A percentile compares a stretch with the other conserved stretches of the same genome.
phyloP scores from a whole-genome alignment of 257 asterid species.

The Buddleja alternifolia region DNA sequence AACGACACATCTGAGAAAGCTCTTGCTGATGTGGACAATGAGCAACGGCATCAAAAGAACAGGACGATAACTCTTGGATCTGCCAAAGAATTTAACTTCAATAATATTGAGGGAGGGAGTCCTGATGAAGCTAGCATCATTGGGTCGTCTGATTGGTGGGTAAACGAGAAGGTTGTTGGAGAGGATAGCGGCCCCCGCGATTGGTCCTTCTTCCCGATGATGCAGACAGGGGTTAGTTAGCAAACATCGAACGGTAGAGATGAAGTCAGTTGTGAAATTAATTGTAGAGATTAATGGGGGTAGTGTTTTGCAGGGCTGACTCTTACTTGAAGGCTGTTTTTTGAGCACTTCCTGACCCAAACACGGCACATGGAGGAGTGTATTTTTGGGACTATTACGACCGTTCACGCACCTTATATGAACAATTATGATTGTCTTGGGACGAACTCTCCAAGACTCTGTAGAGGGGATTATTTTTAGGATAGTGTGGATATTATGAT shows the following conservation, averaged over 20 bases:
- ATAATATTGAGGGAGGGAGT: slow-evolving; percentile 56
- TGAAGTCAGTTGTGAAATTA: slow-evolving; percentile 7
- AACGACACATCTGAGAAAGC: slow-evolving; percentile 36
- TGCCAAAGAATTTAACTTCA: slow-evolving; percentile 78
- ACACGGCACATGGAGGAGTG: slow-evolving; percentile 18
- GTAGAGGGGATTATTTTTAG: slow-evolving; percentile 22
- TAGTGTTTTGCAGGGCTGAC: slow-evolving; percentile 32
- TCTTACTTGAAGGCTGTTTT: slow-evolving; percentile 37
- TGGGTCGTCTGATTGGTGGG: slow-evolving; percentile 78
- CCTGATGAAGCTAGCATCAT: slow-evolving; percentile 45
- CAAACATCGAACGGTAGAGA: background rate
- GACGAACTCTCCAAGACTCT: no score
- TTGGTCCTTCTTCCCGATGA: slow-evolving; percentile 58
- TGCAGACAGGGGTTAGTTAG: slow-evolving; percentile 51
- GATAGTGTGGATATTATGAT: slow-evolving; percentile 13
- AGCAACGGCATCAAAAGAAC: slow-evolving; percentile 44
- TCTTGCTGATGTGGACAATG: slow-evolving; percentile 40
- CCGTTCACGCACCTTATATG: no score
- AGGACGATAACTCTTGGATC: slow-evolving; percentile 80
- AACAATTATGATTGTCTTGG: no score
- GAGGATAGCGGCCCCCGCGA: slow-evolving; percentile 35
- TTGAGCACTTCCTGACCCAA: slow-evolving; percentile 32
- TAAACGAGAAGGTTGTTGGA: slow-evolving; percentile 41
- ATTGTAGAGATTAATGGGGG: slow-evolving; percentile 3
- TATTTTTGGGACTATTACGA: no score